Evolutionary conservation across 31 red algal genomes (phyloP).

Genomic region (Asparagopsis taxiformis): DNA sequence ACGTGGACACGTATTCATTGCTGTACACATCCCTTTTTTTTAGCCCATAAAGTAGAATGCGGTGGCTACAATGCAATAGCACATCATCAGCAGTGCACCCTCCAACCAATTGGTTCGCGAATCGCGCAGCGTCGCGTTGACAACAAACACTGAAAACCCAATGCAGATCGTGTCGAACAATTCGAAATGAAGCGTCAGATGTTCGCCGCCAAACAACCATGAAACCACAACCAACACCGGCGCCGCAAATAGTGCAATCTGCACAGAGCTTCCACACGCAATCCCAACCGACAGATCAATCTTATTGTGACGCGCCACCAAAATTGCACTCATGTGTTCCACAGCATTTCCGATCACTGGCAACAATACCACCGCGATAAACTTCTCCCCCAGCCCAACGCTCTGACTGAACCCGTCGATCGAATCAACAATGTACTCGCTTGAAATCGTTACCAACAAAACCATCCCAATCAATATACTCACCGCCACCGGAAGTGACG

Average conservation of each 20-base stretch:
- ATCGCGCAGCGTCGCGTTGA: conserved; percentile 85
- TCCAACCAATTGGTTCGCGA: conserved; percentile 91
- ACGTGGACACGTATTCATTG: too few species aligned
- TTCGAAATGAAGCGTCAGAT: conserved; percentile 83
- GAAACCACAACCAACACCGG: conserved; percentile 81
- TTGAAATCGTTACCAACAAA: conserved; percentile 60
- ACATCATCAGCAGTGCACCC: conserved; percentile 78
- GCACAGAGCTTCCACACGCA: conserved; percentile 89
- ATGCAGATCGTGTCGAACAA: conserved; percentile 79
- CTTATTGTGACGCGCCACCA: conserved; percentile 87
- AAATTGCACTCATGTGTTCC: conserved; percentile 83
- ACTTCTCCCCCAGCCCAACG: conserved; percentile 57
- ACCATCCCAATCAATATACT: conserved; percentile 65
- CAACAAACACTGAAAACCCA: conserved; percentile 79
- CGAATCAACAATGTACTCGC: conserved; percentile 74
- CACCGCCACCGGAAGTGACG: conserved; percentile 51
- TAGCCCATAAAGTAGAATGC: conserved; percentile 80
- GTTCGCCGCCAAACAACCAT: conserved; percentile 68
- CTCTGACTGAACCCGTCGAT: conserved; percentile 76
- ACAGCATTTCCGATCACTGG: conserved; percentile 96
- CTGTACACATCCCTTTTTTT: not conserved
- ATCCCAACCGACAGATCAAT: conserved; percentile 91
- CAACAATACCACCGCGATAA: conserved; percentile 88
- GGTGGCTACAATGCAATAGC: conserved; percentile 73
- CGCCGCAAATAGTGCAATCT: conserved; percentile 89